Evolutionary conservation across 75 land plant genomes (phyloP).

Genomic region (Pinus tabuliformis): DNA sequence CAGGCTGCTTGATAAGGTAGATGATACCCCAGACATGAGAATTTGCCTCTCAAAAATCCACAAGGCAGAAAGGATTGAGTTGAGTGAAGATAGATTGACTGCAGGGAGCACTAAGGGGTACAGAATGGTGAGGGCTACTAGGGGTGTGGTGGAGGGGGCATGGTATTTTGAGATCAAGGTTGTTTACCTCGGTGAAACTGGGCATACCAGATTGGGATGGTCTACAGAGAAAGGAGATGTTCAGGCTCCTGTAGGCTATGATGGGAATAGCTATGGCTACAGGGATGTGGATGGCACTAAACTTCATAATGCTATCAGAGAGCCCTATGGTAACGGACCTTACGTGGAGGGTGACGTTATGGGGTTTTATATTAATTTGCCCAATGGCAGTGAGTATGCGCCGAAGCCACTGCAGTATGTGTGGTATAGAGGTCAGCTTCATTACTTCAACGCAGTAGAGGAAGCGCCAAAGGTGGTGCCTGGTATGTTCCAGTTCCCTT

Average conservation of each 20-base stretch:
- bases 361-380: constrained; percentile 90
- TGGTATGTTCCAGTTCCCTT: too few relatives aligned
- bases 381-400: constrained; percentile 31
- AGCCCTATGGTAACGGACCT: constrained; percentile 72
- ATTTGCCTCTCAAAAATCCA: constrained; percentile 72
- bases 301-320: constrained; percentile 85
- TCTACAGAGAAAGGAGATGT: constrained; percentile 89
- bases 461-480: too few relatives aligned
- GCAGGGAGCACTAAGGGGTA: constrained; percentile 91
- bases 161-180: constrained; percentile 95
- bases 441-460: too few relatives aligned
- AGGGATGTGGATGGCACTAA: constrained; percentile 96
- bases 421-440: too few relatives aligned
- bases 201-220: constrained; percentile 96
- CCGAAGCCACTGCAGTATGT: too few relatives aligned
- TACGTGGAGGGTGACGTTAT: constrained; percentile 93
- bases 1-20: constrained; percentile 49
- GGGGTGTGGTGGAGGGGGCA: constrained; percentile 89
- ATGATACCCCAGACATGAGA: constrained; percentile 47
- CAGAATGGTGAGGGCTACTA: constrained; percentile 92
- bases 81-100: constrained; percentile 70
- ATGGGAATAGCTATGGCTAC: constrained; percentile 81
- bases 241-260: constrained; percentile 97
- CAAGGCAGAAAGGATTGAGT: constrained; percentile 91
- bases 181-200: constrained; percentile 68